Percentiles rank a stretch among this genome's conserved stretches.
Conservation (phyloP, 306 rosid genomes). For the Pterocarpus macrocarpus region DNA sequence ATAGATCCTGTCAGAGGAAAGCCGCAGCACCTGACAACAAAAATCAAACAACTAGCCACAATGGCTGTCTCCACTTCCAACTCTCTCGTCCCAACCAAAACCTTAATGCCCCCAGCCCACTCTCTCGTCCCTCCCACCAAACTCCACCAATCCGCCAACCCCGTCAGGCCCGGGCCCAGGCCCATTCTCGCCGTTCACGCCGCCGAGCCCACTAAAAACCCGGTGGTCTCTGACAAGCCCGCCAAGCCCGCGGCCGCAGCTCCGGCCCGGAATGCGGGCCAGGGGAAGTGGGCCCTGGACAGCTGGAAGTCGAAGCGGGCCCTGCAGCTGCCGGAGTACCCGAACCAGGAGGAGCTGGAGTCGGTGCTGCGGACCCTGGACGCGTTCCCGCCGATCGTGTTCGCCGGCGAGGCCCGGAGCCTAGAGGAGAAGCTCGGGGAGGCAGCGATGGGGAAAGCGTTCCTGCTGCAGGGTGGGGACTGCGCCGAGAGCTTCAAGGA, state of each 20-base stretch:
- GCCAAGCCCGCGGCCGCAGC: constrained; percentile 40
- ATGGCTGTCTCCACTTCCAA: constrained; percentile 66
- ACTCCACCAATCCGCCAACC: constrained; percentile 54
- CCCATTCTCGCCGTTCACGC: constrained; percentile 77
- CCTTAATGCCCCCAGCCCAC: constrained; percentile 53
- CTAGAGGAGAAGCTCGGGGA: constrained; percentile 79
- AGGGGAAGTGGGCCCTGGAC: constrained; percentile 69
- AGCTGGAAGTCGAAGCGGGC: constrained; percentile 93
- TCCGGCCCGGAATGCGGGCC: constrained; percentile 51
- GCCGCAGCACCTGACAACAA: background rate
- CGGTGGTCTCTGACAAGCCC: constrained; percentile 68
- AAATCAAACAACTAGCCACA: background rate
- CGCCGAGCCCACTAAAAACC: constrained; percentile 85
- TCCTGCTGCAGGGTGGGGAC: constrained; percentile 91
- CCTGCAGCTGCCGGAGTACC: constrained; percentile 89
- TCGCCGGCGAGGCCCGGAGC: constrained; percentile 93
- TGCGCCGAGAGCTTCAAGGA: constrained; percentile 99
- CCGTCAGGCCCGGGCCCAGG: constrained; percentile 31
- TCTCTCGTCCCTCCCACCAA: constrained; percentile 50
- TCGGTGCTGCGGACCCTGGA: constrained; percentile 83
- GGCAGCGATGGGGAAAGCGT: constrained; percentile 94
- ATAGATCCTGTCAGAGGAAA: constrained; percentile 14
- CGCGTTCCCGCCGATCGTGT: constrained; percentile 92
- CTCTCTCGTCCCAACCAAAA: constrained; percentile 63
- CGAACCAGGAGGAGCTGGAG: constrained; percentile 70